Percentiles rank a stretch among this genome's conserved stretches.
Conservation (phyloP, 2,329 filamentous ascomycete species). For the Pleoardoris graminearum region DNA sequence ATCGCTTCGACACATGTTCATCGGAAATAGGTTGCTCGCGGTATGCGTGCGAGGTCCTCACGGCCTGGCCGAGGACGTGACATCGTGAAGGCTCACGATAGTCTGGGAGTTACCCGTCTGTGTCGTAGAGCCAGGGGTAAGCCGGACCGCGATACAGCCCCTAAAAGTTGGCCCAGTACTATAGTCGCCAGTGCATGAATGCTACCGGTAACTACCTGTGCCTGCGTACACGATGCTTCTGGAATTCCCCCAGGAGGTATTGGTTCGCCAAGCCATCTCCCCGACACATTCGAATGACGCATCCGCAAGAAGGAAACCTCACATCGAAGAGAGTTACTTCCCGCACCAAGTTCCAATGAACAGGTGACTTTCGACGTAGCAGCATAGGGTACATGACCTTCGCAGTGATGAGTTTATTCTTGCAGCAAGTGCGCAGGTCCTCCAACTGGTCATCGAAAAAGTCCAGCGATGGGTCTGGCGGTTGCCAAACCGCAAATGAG, state of each 20-base stretch:
- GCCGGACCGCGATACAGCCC: not conserved
- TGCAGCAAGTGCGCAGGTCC: conserved; percentile 29
- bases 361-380: conserved; percentile 24
- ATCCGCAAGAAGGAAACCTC: not conserved
- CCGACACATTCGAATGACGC: conserved; percentile 19
- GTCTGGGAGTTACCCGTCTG: no score
- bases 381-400: conserved; percentile 28
- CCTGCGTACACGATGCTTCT: conserved; percentile 6
- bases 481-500: conserved; percentile 32
- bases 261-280: conserved; percentile 30
- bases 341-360: conserved; percentile 29
- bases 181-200: not conserved
- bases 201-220: conserved; percentile 3
- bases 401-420: conserved; percentile 26
- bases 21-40: not conserved
- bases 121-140: no score
- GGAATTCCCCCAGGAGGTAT: conserved; percentile 22
- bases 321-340: conserved; percentile 26
- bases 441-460: conserved; percentile 30
- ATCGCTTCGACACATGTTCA: not conserved
- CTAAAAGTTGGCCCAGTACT: not conserved
- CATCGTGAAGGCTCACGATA: no score
- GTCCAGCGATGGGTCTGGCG: conserved; percentile 25
- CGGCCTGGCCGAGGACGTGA: no score
- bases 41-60: no score